Base-by-base conservation (phyloP, 345 rosid genomes). In the Combretum micranthum region DNA sequence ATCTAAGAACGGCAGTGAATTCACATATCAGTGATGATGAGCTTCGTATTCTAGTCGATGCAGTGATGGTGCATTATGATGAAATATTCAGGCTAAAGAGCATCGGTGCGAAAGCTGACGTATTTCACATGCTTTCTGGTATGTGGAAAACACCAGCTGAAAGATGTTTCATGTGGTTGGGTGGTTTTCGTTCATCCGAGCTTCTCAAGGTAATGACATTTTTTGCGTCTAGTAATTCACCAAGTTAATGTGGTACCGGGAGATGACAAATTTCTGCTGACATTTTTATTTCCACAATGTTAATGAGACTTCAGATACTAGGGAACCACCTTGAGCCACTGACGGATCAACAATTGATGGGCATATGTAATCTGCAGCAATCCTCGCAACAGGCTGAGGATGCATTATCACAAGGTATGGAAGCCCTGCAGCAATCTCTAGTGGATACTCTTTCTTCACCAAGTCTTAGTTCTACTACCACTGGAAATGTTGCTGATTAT, bases 361-460 rank as follows among this genome's bases (percentile, higher is more conserved):
- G 95, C 64, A 80, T 92, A 45, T 86, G 96, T 68, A 92, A 92
- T 64, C 87, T 92, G 58, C 98, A 84, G 69, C 95, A 84, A 56
- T 88, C 98, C 15, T 88, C 98, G n/a, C 95, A 84, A 50, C 98
- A 92, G 74, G 95, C 93, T 13, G 98, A 92, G 67, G 96, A 92
- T 77, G 98, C 96, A 53, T 75, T 92, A 52, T 92, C 96, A 45
- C 96, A 92, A 61, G 98, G 98, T 61, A 86, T 92, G 93, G 98
- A 92, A 69, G 98, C 95, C 42, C 47, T 92, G 69, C 98, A 92
- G 62, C 98, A 92, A 66, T 77, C 96, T 2, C 89, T 92, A 8
- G 84, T 80, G 0, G 98, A 92, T 61, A 84, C 86, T 2, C 85
- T 92, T 55, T 80, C 96, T 15, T 77, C 93, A 8, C 58, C 85